These are phyloP conservation scores for Hippophae rhamnoides DNA, from an alignment of 306 rosid genomes.

Conservation along the genomic window DNA sequence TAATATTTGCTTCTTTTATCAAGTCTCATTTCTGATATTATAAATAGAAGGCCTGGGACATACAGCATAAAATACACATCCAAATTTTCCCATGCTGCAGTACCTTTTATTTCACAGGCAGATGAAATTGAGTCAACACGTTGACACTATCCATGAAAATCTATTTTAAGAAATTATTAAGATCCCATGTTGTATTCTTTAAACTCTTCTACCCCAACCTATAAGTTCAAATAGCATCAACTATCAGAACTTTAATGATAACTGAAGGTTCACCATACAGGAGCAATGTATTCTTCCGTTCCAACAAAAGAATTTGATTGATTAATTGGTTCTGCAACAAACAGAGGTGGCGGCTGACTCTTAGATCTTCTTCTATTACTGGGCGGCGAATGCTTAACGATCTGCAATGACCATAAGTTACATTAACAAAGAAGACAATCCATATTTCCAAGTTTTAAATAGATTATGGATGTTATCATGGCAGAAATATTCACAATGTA, in stretches of 20 bases:
- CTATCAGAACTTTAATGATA: conserved; percentile 12
- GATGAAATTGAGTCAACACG: no score
- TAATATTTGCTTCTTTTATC: no score
- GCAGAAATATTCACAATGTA: background rate
- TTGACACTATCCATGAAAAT: no score
- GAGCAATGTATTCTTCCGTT: conserved; percentile 96
- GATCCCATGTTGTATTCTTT: background rate
- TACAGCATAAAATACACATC: no score
- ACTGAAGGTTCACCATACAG: conserved; percentile 55
- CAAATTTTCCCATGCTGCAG: no score
- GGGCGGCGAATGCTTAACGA: conserved; percentile 42
- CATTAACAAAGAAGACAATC: background rate
- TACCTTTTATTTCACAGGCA: no score
- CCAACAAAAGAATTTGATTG: conserved; percentile 88
- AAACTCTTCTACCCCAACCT: background rate
- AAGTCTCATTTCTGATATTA: no score
- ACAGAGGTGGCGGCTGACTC: conserved; percentile 53
- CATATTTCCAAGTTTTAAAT: conserved; percentile 10
- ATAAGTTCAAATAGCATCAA: conserved; percentile 2
- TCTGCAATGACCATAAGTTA: conserved; percentile 29
- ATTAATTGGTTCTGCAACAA: conserved; percentile 65
- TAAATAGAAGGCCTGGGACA: no score
- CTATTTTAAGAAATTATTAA: background rate
- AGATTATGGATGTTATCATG: conserved; percentile 1
- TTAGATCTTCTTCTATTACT: conserved; percentile 41